A percentile compares a stretch with the other conserved stretches of the same genome.
These are phyloP conservation scores for Talaromyces wortmannii DNA, from an alignment of 495 filamentous ascomycete genomes.

Conservation along the genomic window DNA sequence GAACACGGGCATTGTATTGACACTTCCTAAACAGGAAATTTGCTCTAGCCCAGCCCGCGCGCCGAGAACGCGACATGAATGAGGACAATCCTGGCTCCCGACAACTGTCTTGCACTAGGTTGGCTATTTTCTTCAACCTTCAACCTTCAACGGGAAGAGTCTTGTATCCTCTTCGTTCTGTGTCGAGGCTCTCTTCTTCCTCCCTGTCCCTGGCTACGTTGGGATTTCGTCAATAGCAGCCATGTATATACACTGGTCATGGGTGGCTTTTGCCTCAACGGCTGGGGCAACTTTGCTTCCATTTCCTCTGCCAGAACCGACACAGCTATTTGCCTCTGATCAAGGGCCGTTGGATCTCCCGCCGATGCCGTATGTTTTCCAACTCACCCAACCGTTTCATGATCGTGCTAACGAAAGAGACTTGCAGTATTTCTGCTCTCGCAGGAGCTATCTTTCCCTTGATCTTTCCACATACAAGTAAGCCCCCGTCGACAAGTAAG, in stretches of 20 bases:
- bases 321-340: not conserved
- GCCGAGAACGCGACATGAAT: no score
- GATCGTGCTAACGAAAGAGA: no score
- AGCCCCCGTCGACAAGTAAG: not conserved
- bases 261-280: constrained; percentile 3
- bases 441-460: not conserved
- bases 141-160: no score
- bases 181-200: not conserved
- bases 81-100: no score
- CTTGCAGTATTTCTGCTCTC: not conserved
- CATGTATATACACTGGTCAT: constrained; percentile 4
- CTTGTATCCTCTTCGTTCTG: not conserved
- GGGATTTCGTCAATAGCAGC: not conserved
- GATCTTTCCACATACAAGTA: not conserved
- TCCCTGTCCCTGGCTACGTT: not conserved
- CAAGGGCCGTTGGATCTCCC: not conserved
- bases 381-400: not conserved
- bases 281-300: not conserved
- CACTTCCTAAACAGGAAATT: no score
- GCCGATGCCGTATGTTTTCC: not conserved
- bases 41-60: no score
- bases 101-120: no score
- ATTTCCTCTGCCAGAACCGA: constrained; percentile 3
- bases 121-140: no score
- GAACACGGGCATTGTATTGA: no score